Percentiles rank a stretch among this genome's conserved stretches.
Evolutionary conservation across 345 rosid species (phyloP).

Genomic region (Bruguiera gymnorhiza): DNA sequence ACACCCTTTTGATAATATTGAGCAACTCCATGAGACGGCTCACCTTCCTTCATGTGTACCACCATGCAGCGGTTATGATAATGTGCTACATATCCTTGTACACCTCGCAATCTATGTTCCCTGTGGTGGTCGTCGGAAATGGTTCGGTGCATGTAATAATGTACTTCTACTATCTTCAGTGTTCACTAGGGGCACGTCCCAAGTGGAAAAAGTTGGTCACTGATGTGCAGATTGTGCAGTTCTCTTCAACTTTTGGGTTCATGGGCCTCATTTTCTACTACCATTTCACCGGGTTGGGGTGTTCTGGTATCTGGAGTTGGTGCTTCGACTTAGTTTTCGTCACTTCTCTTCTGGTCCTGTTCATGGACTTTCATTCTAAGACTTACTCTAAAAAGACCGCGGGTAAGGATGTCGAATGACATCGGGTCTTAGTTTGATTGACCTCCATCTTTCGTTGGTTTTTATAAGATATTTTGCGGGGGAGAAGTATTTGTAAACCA

Average conservation of each 20-base stretch:
- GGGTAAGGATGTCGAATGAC: neutral
- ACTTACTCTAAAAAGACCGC: slow-evolving; percentile 25
- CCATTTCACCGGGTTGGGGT: slow-evolving; percentile 47
- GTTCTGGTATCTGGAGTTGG: slow-evolving; percentile 59
- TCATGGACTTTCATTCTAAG: slow-evolving; percentile 49
- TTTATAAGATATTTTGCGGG: no score
- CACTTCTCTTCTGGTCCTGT: slow-evolving; percentile 48
- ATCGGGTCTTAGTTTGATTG: no score
- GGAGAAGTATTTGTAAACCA: no score
- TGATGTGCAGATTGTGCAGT: slow-evolving; percentile 59
- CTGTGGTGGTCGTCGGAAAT: slow-evolving; percentile 47
- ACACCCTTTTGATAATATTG: slow-evolving; percentile 54
- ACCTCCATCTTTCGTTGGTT: no score
- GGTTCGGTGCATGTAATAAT: slow-evolving; percentile 54
- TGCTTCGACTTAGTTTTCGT: slow-evolving; percentile 50
- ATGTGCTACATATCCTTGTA: slow-evolving; percentile 53
- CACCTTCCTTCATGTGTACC: slow-evolving; percentile 68
- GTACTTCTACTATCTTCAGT: slow-evolving; percentile 55
- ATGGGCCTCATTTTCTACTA: slow-evolving; percentile 37
- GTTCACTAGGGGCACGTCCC: slow-evolving; percentile 48
- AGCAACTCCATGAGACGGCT: slow-evolving; percentile 43
- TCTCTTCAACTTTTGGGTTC: slow-evolving; percentile 40
- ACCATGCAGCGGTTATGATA: slow-evolving; percentile 53
- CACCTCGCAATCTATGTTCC: slow-evolving; percentile 50
- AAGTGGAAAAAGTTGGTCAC: slow-evolving; percentile 64